Conservation (phyloP, 2,329 filamentous ascomycete species). For the Penicillium expansum region DNA sequence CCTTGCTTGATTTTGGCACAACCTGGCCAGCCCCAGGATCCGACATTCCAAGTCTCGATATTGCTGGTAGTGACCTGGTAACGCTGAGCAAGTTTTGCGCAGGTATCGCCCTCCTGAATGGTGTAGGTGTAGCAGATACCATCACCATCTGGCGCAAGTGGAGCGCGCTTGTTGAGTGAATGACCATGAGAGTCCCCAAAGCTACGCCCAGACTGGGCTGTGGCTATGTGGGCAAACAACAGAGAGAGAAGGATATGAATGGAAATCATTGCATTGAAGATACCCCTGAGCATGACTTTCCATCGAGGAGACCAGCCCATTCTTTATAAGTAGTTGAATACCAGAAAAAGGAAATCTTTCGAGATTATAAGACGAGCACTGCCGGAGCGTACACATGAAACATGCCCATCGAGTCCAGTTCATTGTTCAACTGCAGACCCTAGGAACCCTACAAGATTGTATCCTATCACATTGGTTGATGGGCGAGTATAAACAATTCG, state of each 20-base stretch:
- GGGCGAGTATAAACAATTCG: background rate
- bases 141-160: slow-evolving; percentile 21
- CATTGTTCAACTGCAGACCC: slow-evolving; percentile 3
- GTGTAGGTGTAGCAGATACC: slow-evolving; percentile 41
- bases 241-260: background rate
- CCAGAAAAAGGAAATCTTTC: background rate
- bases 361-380: background rate
- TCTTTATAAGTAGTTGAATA: background rate
- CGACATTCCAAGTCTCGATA: slow-evolving; percentile 43
- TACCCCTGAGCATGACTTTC: background rate
- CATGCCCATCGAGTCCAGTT: background rate
- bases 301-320: background rate
- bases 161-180: background rate
- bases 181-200: background rate
- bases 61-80: slow-evolving; percentile 38
- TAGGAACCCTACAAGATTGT: background rate
- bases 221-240: background rate
- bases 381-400: background rate
- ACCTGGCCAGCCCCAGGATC: slow-evolving; percentile 47
- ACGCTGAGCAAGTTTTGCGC: slow-evolving; percentile 31
- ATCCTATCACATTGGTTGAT: background rate
- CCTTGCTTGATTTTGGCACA: slow-evolving; percentile 36
- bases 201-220: background rate
- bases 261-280: background rate
- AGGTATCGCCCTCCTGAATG: slow-evolving; percentile 37